Conservation (phyloP, 148 eudicot species). For the Polygonum maritimum region DNA sequence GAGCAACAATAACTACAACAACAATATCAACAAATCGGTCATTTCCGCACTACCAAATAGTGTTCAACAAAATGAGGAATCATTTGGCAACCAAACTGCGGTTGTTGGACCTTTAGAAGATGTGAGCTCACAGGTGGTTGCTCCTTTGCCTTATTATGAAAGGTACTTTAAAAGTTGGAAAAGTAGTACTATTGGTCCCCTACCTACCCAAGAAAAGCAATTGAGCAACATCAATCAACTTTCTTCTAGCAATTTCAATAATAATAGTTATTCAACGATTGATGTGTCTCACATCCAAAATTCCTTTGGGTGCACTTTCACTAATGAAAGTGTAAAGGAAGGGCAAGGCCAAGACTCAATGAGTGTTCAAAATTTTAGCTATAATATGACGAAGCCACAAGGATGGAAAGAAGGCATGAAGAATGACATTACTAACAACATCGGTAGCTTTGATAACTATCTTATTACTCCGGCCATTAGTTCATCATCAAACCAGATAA, state of each 20-base stretch:
- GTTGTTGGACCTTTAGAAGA: neutral
- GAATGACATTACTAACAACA: neutral
- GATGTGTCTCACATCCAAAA: neutral
- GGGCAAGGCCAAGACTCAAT: neutral
- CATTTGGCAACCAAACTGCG: neutral
- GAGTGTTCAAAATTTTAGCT: neutral
- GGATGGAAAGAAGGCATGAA: neutral
- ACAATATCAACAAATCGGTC: slow-evolving; percentile 11
- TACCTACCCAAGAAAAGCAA: neutral
- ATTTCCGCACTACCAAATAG: neutral
- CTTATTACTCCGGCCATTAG: slow-evolving; percentile 17
- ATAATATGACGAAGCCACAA: neutral
- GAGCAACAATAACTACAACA: slow-evolving; percentile 11
- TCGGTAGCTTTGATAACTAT: neutral
- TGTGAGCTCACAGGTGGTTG: neutral
- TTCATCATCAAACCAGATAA: slow-evolving; percentile 22
- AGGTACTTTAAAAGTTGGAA: neutral
- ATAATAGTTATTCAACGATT: neutral
- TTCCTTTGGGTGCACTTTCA: neutral
- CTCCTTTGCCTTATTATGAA: neutral
- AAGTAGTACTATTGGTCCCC: neutral
- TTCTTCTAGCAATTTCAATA: neutral
- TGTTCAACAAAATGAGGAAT: neutral
- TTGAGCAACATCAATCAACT: neutral
- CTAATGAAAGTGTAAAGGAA: neutral